Base-by-base conservation (phyloP, 352 stramenopile species). In the Phytopythium delawarense region DNA sequence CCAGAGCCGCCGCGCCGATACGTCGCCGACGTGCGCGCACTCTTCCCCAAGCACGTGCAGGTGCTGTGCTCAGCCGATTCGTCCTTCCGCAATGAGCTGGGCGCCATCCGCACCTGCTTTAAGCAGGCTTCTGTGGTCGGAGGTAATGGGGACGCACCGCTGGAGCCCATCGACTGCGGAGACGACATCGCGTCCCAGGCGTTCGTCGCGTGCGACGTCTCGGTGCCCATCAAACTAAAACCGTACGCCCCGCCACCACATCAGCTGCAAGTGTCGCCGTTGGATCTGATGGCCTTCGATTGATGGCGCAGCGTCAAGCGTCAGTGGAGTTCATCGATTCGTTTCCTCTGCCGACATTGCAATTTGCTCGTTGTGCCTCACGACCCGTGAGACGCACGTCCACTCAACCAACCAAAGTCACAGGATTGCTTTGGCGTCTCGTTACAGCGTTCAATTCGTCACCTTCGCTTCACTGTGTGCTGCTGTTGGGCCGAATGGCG, bases 401-500 rank as follows among this genome's bases (percentile, higher is more conserved):
- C 25, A 28, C 25, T 28, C 25, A 28, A 2, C 25, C 25, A 28
- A 28, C 34, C 48, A 13, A 7, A 53, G 8, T 39, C 39, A n/a
- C 12, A 45, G 6, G 39, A 45, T 21, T 45, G 16, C 39, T 5
- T 45, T n/a, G 2, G 1, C 39, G 39, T 45, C 39, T 18, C 6
- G 20, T 25, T 49, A 49, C 42, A n/a, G 20, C 42, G 5, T 45
- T 45, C 16, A 1, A 45, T 15, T 6, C 5, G 12, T 48, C 18
- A 5, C 12, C 15, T 25, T 49, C 4, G 6, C n/a, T 0, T 57
- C 18, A 44, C 34, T 58, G 37, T 4, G 52, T 15, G 15, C 16
- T 21, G 34, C 87, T 87, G 61, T 82, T 88, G 0, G 81, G 71
- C 32, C 76, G 59, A 44, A 91, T 72, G 1, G 76, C 76, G 20